Conservation (phyloP, 257 asterid species). For the Nicotiana obtusifolia region DNA sequence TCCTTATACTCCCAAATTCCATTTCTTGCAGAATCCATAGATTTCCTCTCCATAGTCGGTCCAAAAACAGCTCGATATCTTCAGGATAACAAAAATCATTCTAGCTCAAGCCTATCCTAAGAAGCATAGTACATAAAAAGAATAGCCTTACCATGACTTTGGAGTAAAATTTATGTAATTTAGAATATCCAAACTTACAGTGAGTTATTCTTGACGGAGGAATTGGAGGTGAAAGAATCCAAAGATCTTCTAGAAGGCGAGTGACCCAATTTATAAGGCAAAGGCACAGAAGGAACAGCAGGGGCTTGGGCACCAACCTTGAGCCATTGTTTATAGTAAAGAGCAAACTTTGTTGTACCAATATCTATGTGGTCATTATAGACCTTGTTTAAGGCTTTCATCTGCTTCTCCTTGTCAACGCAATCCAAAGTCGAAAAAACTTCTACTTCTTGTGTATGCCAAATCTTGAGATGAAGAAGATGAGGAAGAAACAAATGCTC, state of each 20-base stretch:
- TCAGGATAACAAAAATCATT: slow-evolving; percentile 5
- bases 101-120: not conserved
- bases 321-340: slow-evolving; percentile 72
- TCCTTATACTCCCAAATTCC: slow-evolving; percentile 27
- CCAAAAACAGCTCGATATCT: slow-evolving; percentile 69
- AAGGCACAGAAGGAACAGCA: slow-evolving; percentile 53
- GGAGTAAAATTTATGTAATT: not conserved
- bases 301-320: slow-evolving; percentile 65
- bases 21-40: slow-evolving; percentile 31
- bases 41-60: slow-evolving; percentile 28
- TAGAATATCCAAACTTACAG: slow-evolving; percentile 42
- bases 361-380: slow-evolving; percentile 53
- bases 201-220: slow-evolving; percentile 34
- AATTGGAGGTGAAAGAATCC: slow-evolving; percentile 37
- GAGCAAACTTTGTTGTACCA: slow-evolving; percentile 60
- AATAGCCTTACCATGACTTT: not conserved
- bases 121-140: not conserved
- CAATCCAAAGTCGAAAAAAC: slow-evolving; percentile 22
- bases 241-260: slow-evolving; percentile 47
- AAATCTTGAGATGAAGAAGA: slow-evolving; percentile 79
- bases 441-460: slow-evolving; percentile 58
- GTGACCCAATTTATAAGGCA: slow-evolving; percentile 38
- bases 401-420: slow-evolving; percentile 30
- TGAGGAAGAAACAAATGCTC: slow-evolving; percentile 81
- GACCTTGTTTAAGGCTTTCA: slow-evolving; percentile 37